phyloP scores from a whole-genome alignment of 1,139 yeast genomes.

The Pichia sp. region DNA sequence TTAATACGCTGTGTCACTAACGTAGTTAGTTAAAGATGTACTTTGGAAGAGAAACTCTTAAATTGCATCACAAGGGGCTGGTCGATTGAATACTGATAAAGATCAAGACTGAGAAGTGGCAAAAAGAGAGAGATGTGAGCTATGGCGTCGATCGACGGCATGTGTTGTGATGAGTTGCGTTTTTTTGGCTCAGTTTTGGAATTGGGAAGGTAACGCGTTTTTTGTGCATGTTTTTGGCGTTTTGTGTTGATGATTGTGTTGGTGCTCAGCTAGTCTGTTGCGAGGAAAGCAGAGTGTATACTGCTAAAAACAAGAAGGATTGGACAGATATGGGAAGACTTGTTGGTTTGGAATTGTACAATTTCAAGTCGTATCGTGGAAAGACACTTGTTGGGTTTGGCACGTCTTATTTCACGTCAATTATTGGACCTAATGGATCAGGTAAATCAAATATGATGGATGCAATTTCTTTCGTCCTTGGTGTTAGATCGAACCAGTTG shows the following conservation, averaged over 20 bases:
- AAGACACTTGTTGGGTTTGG: constrained; percentile 76
- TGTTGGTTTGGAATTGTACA: constrained; percentile 65
- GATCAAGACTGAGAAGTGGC: too few relatives aligned
- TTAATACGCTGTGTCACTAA: too few relatives aligned
- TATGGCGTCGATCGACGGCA: too few relatives aligned
- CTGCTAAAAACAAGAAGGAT: neutral
- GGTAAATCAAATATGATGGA: constrained; percentile 99
- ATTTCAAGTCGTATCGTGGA: constrained; percentile 89
- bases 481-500: constrained; percentile 70
- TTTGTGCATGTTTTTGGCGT: too few relatives aligned
- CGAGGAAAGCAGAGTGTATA: neutral
- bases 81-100: too few relatives aligned
- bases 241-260: neutral
- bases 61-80: too few relatives aligned
- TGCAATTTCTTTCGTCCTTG: constrained; percentile 92
- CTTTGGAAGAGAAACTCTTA: too few relatives aligned
- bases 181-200: too few relatives aligned
- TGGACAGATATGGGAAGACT: constrained; percentile 59
- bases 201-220: too few relatives aligned
- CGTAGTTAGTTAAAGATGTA: neutral
- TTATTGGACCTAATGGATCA: constrained; percentile 97
- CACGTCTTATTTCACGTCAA: constrained; percentile 73
- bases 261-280: neutral
- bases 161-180: too few relatives aligned
- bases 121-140: too few relatives aligned